Evolutionary conservation across 78 protist genomes (phyloP), one percentile per base, ranked within the genome.

Genomic region (Abeoforma whisleri): DNA sequence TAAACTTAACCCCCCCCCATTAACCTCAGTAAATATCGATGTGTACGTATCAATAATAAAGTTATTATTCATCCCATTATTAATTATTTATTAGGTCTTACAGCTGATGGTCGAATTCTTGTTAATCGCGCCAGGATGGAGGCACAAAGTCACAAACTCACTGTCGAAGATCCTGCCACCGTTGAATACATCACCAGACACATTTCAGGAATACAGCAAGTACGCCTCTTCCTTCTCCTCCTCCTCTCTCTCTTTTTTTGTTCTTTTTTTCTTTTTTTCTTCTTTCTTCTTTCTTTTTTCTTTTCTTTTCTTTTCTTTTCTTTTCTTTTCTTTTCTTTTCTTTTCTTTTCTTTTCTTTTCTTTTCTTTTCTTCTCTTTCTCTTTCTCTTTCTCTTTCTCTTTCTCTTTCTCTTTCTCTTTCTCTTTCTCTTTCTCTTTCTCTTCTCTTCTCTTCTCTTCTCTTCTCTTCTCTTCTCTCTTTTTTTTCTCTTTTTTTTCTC

Each of bases 51-150:
- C n/a, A n/a, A n/a, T n/a, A n/a, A n/a, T n/a, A n/a, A n/a, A n/a
- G n/a, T n/a, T n/a, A n/a, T n/a, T n/a, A n/a, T n/a, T n/a, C n/a
- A n/a, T n/a, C n/a, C n/a, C n/a, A n/a, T n/a, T n/a, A n/a, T n/a
- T n/a, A n/a, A n/a, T n/a, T n/a, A n/a, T n/a, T n/a, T n/a, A 31
- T 12, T 69, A 80, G 98, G 98, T 1, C 92, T 97, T n/a, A 86
- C 94, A 0, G 99, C 99, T 5, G 99, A 97, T 62, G 98, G 98
- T 25, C 91, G 99, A 0, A 98, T 96, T 31, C 92, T 97, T 2
- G 85, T 94, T 39, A 85, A 94, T 88, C 28, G 71, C 70, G 98
- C 99, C 5, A 90, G 98, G 2, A 79, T 92, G 34, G 98, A 98
- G 89, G 93, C 98, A 87, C 99, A 97, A 89, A 80, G 89, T 84